Evolutionary conservation across 2,329 filamentous ascomycete species (phyloP), one percentile per base, ranked within the genome.

Genomic region (Ophiostoma ulmi): DNA sequence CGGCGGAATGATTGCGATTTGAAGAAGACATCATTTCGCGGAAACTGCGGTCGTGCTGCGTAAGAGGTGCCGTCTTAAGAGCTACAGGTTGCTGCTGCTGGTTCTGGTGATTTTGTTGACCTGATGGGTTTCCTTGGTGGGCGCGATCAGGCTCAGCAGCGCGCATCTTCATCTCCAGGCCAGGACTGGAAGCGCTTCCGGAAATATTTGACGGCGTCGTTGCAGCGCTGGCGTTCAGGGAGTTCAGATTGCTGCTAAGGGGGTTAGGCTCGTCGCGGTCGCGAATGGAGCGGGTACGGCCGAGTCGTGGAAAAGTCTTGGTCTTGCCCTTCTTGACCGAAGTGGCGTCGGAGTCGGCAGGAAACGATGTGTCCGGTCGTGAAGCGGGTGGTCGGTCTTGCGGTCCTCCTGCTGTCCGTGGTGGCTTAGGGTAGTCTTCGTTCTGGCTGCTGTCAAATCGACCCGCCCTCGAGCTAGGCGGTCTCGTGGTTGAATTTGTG

Each of bases 1-100:
- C 92, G 73, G 88, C 88, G 3, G 91, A 93, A 75, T 90, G 88
- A 75, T 91, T 92, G 73, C 91, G 86, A 70, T 84, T 79, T 35
- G 84, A 83, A 39, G 90, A 87, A 73, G 81, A 83, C 82, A 91
- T 89, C 81, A 90, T 89, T 64, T 90, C 86, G 74, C 87, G 86
- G 75, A 90, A 88, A 3, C 88, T 85, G 75, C 89, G 86, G 71
- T 93, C 91, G 75, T 87, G 86, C 52, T 80, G 85, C 41, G 80
- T 85, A 44, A 88, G 79, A 1, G 90, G 88, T 11, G 91, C 87
- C 1, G 89, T 89, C 77, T 85, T 89, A 69, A 88, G 81, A 20
- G 83, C 81, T 38, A 81, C 8, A 0, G 38, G 39, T 22, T 67
- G 65, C 65, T 65, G 63, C 7, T 65, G 63, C 63, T 65, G 63